Percentiles rank a stretch among this genome's conserved stretches.
These are phyloP conservation scores for Phoma herbarum DNA, from an alignment of 2,329 filamentous ascomycete species.

Conservation along the genomic window DNA sequence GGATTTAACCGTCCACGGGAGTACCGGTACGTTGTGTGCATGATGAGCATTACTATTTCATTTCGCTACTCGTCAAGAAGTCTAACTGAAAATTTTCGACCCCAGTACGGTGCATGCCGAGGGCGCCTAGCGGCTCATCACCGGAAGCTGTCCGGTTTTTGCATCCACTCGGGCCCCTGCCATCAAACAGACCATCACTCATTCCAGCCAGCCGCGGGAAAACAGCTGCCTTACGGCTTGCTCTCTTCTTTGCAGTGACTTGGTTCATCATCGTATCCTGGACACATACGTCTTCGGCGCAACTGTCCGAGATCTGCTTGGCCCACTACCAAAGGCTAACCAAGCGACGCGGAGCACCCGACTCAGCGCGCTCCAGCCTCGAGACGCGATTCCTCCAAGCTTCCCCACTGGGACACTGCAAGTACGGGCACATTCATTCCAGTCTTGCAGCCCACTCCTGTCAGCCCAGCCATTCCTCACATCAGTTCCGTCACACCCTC, in stretches of 20 bases:
- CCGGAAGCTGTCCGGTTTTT: slow-evolving; percentile 24
- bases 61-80: slow-evolving; percentile 11
- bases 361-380: slow-evolving; percentile 32
- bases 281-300: slow-evolving; percentile 13
- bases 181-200: slow-evolving; percentile 28
- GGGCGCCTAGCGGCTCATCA: slow-evolving; percentile 26
- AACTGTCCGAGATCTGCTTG: slow-evolving; percentile 24
- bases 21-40: slow-evolving; percentile 23
- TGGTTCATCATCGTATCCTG: slow-evolving; percentile 16
- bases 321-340: neutral
- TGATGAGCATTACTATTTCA: slow-evolving; percentile 18
- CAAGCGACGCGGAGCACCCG: slow-evolving; percentile 27
- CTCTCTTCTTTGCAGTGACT: slow-evolving; percentile 19
- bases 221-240: slow-evolving; percentile 29
- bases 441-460: slow-evolving; percentile 30
- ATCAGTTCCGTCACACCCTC: slow-evolving; percentile 15
- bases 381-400: slow-evolving; percentile 33
- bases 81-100: slow-evolving; percentile 22
- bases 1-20: slow-evolving; percentile 24
- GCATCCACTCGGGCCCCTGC: slow-evolving; percentile 32
- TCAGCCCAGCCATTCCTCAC: slow-evolving; percentile 20
- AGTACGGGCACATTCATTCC: slow-evolving; percentile 38
- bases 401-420: slow-evolving; percentile 34
- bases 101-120: slow-evolving; percentile 17
- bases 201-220: slow-evolving; percentile 31